Conservation (phyloP, 345 rosid species). For the Murraya koenigii region DNA sequence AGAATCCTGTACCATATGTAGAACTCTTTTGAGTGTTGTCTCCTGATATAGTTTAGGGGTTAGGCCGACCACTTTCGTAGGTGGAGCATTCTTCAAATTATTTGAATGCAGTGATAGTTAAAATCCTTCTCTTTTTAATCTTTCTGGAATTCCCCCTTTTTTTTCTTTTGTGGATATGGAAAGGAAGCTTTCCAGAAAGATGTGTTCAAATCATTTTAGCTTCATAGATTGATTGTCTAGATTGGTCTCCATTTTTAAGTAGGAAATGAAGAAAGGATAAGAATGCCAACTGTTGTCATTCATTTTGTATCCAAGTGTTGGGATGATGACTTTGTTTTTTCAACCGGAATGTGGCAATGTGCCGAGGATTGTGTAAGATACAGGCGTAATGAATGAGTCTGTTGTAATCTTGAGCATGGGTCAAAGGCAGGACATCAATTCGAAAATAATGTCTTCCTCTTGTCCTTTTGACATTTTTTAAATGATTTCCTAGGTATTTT, state of each 20-base stretch:
- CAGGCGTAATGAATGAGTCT: not conserved
- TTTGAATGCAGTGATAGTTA: conserved; percentile 27
- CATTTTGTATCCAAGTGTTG: not conserved
- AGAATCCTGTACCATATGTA: conserved; percentile 17
- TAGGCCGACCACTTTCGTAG: conserved; percentile 32
- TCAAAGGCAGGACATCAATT: not conserved
- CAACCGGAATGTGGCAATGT: not conserved
- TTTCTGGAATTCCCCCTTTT: not conserved
- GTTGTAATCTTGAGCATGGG: not conserved
- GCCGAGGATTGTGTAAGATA: not conserved
- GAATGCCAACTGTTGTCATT: no score
- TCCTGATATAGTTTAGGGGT: conserved; percentile 19
- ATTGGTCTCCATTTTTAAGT: not conserved
- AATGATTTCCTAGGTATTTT: not conserved
- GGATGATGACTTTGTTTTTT: not conserved
- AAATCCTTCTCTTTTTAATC: not conserved
- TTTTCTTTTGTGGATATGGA: not conserved
- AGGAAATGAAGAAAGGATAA: not conserved
- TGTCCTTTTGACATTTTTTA: not conserved
- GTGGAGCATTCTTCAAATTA: conserved; percentile 19
- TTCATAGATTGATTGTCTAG: not conserved
- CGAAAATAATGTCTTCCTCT: not conserved
- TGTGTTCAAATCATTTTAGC: not conserved
- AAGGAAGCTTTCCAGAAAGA: not conserved
- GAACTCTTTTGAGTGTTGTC: conserved; percentile 14